Evolutionary conservation across 169 alveolate genomes (phyloP).

Genomic region (Cryptosporidium bovis): DNA sequence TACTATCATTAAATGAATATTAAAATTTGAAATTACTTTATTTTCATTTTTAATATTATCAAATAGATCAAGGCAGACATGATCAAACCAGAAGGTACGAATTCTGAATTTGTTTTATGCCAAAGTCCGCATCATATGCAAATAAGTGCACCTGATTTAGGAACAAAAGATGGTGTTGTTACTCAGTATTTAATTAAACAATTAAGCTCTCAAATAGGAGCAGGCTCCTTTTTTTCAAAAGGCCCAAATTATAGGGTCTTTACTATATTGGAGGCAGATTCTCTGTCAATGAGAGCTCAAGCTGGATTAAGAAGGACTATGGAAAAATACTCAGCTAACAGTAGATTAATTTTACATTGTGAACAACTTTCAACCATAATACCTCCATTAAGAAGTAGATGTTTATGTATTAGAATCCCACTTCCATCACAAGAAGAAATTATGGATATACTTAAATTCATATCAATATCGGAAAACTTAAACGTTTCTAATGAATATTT

Average conservation of each 20-base stretch:
- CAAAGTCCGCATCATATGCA: conserved; percentile 93
- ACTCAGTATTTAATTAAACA: conserved; percentile 92
- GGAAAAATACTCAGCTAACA: conserved; percentile 91
- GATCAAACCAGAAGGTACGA: conserved; percentile 81
- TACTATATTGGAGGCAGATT: conserved; percentile 90
- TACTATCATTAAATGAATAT: not conserved
- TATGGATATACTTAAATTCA: conserved; percentile 79
- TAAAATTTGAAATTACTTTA: conserved; percentile 50
- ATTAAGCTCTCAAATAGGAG: conserved; percentile 90
- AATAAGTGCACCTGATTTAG: conserved; percentile 93
- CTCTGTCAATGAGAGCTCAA: conserved; percentile 92
- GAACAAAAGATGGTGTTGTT: conserved; percentile 91
- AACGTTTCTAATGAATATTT: conserved; percentile 83
- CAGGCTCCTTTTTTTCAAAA: conserved; percentile 84
- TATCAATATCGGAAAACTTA: conserved; percentile 81
- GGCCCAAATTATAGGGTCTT: conserved; percentile 91
- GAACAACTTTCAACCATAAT: conserved; percentile 87
- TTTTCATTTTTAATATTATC: not conserved
- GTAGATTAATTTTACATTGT: conserved; percentile 91
- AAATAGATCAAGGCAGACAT: conserved; percentile 85
- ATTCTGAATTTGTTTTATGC: conserved; percentile 82
- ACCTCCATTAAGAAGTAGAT: conserved; percentile 93
- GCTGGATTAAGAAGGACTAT: conserved; percentile 95
- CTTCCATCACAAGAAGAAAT: conserved; percentile 90
- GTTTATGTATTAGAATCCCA: conserved; percentile 94